Evolutionary conservation across 768 basidiomycete species (phyloP).

Genomic region (Melanogaster broomeanus): DNA sequence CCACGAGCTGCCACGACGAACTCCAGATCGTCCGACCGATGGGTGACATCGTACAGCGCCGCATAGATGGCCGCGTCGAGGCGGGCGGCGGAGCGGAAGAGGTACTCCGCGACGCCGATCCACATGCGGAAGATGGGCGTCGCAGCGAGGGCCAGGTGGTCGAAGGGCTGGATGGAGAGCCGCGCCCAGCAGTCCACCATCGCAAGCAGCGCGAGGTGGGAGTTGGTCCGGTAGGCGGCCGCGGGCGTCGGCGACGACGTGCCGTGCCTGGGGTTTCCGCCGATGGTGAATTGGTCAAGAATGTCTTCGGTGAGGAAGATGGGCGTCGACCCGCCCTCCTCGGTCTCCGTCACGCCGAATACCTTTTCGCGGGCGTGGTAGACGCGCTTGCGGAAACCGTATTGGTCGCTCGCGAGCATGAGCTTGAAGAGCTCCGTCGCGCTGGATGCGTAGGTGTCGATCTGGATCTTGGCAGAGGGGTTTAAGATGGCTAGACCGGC

Average conservation of each 20-base stretch:
- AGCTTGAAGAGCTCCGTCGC: conserved; percentile 92
- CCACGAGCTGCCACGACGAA: conserved; percentile 92
- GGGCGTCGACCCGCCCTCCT: conserved; percentile 41
- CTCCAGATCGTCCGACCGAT: conserved; percentile 89
- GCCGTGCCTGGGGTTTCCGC: conserved; percentile 33
- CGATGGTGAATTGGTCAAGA: conserved; percentile 88
- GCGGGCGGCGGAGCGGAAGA: conserved; percentile 72
- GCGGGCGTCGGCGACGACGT: conserved; percentile 9
- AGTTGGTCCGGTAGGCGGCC: conserved; percentile 55
- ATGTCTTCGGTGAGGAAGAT: conserved; percentile 85
- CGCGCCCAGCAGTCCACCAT: conserved; percentile 99
- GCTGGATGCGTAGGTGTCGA: conserved; percentile 86
- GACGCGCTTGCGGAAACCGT: conserved; percentile 66
- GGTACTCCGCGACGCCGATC: conserved; percentile 95
- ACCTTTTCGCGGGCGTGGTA: conserved; percentile 75
- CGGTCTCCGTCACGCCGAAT: conserved; percentile 52
- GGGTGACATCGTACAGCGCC: conserved; percentile 72
- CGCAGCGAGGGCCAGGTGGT: conserved; percentile 89
- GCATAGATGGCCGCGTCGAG: conserved; percentile 74
- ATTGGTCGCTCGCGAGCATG: conserved; percentile 69
- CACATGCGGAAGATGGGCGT: conserved; percentile 96
- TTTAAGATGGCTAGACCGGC: conserved; percentile 98
- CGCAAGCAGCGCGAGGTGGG: conserved; percentile 90
- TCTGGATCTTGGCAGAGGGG: conserved; percentile 84
- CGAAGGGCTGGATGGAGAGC: conserved; percentile 84